Evolutionary conservation across 2,329 filamentous ascomycete genomes (phyloP).

Genomic region (Colletotrichum navitas): DNA sequence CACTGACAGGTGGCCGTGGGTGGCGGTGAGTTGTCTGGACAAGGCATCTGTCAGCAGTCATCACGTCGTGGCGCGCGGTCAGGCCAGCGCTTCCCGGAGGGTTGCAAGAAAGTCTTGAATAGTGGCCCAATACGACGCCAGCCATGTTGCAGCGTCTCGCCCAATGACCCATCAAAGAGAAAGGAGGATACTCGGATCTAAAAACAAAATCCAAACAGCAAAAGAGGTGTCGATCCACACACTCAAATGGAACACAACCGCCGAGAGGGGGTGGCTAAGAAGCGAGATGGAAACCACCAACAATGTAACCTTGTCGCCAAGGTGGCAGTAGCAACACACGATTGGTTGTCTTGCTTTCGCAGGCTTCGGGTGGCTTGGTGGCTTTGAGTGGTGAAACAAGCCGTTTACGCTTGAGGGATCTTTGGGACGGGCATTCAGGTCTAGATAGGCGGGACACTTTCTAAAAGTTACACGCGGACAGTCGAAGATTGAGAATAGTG

Average conservation of each 20-base stretch:
- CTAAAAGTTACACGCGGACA: constrained; percentile 9
- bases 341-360: not conserved
- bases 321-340: constrained; percentile 5
- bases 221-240: constrained; percentile 30
- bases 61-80: constrained; percentile 36
- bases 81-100: constrained; percentile 26
- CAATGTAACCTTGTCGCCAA: constrained; percentile 32
- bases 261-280: constrained; percentile 15
- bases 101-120: constrained; percentile 12
- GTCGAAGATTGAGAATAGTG: constrained; percentile 14
- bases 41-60: constrained; percentile 16
- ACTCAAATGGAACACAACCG: not conserved
- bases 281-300: constrained; percentile 27
- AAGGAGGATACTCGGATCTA: constrained; percentile 34
- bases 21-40: not conserved
- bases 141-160: constrained; percentile 6
- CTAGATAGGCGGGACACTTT: not conserved
- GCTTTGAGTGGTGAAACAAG: constrained; percentile 31
- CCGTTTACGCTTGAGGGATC: not conserved
- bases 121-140: constrained; percentile 12
- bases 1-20: not conserved
- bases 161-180: constrained; percentile 12
- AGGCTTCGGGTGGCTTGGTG: constrained; percentile 11
- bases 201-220: constrained; percentile 28
- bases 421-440: constrained; percentile 1